These are phyloP conservation scores for Jaenimonas drosophilae DNA, from an alignment of 208 protist species.

Conservation along the genomic window DNA sequence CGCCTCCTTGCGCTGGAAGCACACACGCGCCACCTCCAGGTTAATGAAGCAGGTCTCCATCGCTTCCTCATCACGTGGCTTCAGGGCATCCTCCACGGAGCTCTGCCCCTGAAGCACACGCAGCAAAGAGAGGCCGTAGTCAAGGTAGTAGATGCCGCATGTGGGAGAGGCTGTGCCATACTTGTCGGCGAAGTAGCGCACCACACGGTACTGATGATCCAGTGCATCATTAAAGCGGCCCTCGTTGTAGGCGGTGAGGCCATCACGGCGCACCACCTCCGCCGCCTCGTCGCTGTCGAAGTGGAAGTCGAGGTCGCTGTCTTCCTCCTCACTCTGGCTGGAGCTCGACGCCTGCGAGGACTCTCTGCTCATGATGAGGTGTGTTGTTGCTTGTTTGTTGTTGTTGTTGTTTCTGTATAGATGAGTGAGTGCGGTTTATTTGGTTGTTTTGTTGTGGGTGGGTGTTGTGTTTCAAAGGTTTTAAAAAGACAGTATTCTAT, in stretches of 20 bases:
- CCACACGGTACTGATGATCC: constrained; percentile 67
- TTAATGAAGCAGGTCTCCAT: constrained; percentile 83
- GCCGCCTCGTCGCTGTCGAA: constrained; percentile 58
- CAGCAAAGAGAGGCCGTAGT: constrained; percentile 85
- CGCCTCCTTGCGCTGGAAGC: constrained; percentile 57
- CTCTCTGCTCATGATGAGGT: no score
- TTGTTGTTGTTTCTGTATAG: no score
- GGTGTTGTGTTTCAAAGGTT: no score
- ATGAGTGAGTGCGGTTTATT: no score
- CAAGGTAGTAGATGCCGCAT: constrained; percentile 73
- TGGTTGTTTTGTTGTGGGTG: no score
- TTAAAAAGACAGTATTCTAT: no score
- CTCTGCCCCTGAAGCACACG: constrained; percentile 51
- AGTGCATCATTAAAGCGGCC: constrained; percentile 51
- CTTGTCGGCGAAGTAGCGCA: constrained; percentile 68
- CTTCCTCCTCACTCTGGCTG: constrained; percentile 11
- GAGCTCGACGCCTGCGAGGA: background rate
- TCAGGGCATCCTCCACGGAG: constrained; percentile 50
- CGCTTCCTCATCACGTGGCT: constrained; percentile 60
- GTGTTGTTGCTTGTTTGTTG: background rate
- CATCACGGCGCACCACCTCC: constrained; percentile 25
- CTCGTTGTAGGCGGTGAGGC: constrained; percentile 57
- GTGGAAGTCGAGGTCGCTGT: constrained; percentile 25
- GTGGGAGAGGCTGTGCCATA: constrained; percentile 43
- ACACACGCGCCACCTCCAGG: constrained; percentile 72